These are phyloP conservation scores for Austroboletus eburneus DNA, from an alignment of 768 basidiomycete species.

Conservation along the genomic window DNA sequence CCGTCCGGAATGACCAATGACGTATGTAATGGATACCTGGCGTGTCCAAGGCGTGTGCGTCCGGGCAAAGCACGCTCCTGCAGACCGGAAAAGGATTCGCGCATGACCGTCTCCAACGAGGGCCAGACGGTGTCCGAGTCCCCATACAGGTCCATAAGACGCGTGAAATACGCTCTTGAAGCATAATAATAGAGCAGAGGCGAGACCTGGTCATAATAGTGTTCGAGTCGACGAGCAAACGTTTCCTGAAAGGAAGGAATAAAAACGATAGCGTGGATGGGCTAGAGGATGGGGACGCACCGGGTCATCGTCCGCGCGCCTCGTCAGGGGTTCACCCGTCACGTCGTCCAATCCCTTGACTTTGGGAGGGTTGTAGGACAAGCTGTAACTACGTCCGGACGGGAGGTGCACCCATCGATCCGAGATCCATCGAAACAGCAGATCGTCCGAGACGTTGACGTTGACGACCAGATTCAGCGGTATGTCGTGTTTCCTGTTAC, in stretches of 20 bases:
- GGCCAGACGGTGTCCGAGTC: conserved; percentile 82
- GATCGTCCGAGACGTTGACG: conserved; percentile 76
- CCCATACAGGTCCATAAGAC: conserved; percentile 56
- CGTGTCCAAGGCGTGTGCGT: conserved; percentile 17
- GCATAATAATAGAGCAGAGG: conserved; percentile 75
- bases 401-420: conserved; percentile 84
- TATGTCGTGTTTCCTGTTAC: conserved; percentile 49
- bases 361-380: conserved; percentile 79
- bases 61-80: conserved; percentile 40
- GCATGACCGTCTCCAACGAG: conserved; percentile 58
- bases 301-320: conserved; percentile 84
- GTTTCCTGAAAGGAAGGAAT: conserved; percentile 63
- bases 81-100: conserved; percentile 49
- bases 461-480: conserved; percentile 79
- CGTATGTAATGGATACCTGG: conserved; percentile 14
- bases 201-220: conserved; percentile 76
- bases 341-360: conserved; percentile 75
- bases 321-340: conserved; percentile 77
- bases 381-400: conserved; percentile 85
- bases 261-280: too few species aligned
- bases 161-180: conserved; percentile 39
- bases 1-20: conserved; percentile 9
- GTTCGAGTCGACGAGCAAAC: conserved; percentile 66
- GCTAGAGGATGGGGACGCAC: too few species aligned
- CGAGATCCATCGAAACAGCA: conserved; percentile 77